A percentile compares a stretch with the other conserved stretches of the same genome.
phyloP scores from a whole-genome alignment of 192 early-diverging fungal species.

The Phycomyces blakesleeanus region DNA sequence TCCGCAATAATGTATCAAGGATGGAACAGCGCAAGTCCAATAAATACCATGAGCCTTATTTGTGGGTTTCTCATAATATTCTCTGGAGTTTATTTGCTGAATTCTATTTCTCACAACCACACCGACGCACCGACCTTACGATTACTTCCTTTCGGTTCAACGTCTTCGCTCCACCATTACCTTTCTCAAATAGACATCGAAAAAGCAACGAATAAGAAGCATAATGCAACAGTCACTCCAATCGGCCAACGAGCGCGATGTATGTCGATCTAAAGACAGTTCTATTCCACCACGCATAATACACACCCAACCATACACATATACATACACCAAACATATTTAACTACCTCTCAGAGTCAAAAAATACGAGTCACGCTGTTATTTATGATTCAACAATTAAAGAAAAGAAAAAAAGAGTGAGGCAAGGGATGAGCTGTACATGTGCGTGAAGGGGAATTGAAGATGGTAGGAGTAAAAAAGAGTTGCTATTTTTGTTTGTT shows the following conservation, averaged over 20 bases:
- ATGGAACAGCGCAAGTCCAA: conserved; percentile 65
- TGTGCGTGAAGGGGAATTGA: neutral
- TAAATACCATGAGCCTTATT: conserved; percentile 79
- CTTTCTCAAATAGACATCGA: neutral
- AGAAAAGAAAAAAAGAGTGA: neutral
- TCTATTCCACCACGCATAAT: too few species aligned
- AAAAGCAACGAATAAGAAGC: neutral
- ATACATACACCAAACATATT: too few species aligned
- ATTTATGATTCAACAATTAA: too few species aligned
- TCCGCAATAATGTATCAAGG: conserved; percentile 89
- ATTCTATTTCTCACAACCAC: conserved; percentile 38
- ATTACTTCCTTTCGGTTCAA: neutral
- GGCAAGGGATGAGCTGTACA: neutral
- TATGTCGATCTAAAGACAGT: too few species aligned
- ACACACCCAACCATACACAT: too few species aligned
- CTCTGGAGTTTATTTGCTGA: conserved; percentile 85
- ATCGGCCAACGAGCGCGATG: too few species aligned
- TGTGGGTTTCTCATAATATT: conserved; percentile 92
- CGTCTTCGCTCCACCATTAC: neutral
- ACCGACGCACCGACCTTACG: neutral
- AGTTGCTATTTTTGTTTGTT: neutral
- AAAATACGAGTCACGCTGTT: too few species aligned
- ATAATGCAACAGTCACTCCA: too few species aligned
- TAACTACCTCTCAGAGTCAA: too few species aligned
- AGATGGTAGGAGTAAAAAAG: neutral